Evolutionary conservation across 2,329 filamentous ascomycete species (phyloP).

Genomic region (Celoporthe dispersa): DNA sequence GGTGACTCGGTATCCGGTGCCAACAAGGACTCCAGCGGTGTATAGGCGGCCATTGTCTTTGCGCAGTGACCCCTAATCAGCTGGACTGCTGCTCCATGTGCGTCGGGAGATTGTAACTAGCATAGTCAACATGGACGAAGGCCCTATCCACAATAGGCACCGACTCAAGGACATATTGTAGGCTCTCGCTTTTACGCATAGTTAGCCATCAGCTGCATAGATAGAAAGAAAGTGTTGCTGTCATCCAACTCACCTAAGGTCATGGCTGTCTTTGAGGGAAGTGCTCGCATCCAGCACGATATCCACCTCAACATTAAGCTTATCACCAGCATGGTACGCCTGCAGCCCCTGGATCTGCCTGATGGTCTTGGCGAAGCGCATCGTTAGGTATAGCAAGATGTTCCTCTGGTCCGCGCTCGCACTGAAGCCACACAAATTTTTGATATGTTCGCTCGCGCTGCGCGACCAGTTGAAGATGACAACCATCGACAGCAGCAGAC

Average conservation of each 20-base stretch:
- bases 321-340: constrained; percentile 84
- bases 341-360: constrained; percentile 83
- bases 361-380: constrained; percentile 90
- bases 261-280: constrained; percentile 78
- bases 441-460: constrained; percentile 77
- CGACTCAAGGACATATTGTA: constrained; percentile 85
- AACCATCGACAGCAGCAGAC: constrained; percentile 75
- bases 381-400: constrained; percentile 85
- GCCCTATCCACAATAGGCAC: constrained; percentile 78
- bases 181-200: constrained; percentile 57
- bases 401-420: constrained; percentile 83
- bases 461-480: constrained; percentile 81
- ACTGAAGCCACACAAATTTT: constrained; percentile 78
- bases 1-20: not conserved
- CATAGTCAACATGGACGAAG: constrained; percentile 70
- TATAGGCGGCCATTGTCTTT: not conserved
- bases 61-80: constrained; percentile 11
- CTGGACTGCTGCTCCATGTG: constrained; percentile 55
- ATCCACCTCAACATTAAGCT: constrained; percentile 81
- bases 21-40: constrained; percentile 18
- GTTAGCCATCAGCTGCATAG: constrained; percentile 9
- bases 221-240: not conserved
- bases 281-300: constrained; percentile 80
- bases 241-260: constrained; percentile 56
- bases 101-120: constrained; percentile 64